Evolutionary conservation across 2,329 filamentous ascomycete species (phyloP).

Genomic region (Fonsecaea pedrosoi): DNA sequence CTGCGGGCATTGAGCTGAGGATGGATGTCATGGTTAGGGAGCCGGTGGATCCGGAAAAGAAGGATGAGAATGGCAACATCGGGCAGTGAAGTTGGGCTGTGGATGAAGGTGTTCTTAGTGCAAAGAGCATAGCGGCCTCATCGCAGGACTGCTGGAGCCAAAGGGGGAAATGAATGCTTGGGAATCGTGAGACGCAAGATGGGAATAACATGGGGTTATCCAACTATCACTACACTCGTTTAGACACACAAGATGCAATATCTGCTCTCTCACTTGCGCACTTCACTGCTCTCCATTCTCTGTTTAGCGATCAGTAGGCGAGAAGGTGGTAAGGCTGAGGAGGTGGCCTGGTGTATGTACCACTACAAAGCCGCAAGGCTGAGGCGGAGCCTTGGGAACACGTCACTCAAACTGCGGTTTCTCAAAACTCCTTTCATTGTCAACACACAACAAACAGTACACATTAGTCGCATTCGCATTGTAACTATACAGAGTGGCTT

Average conservation of each 20-base stretch:
- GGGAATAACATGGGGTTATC: background rate
- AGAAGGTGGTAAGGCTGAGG: background rate
- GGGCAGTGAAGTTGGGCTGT: conserved; percentile 12
- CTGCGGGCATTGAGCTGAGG: conserved; percentile 56
- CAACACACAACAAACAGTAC: background rate
- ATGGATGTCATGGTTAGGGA: conserved; percentile 85
- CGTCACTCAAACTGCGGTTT: background rate
- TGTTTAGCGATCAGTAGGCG: background rate
- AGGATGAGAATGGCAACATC: conserved; percentile 10
- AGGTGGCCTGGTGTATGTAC: background rate
- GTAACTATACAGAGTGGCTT: background rate
- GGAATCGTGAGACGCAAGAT: background rate
- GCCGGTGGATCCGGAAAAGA: conserved; percentile 50
- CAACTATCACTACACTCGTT: background rate
- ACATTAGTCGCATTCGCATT: background rate
- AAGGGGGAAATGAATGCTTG: background rate
- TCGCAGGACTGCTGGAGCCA: background rate
- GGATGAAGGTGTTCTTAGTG: background rate
- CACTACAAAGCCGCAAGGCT: background rate
- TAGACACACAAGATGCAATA: conserved; percentile 1
- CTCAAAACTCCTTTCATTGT: background rate
- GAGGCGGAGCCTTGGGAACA: background rate
- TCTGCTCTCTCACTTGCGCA: background rate
- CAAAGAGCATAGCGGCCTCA: background rate
- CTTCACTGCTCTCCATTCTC: background rate